Evolutionary conservation across 2,329 filamentous ascomycete genomes (phyloP).

Genomic region (Exophiala aquamarina): DNA sequence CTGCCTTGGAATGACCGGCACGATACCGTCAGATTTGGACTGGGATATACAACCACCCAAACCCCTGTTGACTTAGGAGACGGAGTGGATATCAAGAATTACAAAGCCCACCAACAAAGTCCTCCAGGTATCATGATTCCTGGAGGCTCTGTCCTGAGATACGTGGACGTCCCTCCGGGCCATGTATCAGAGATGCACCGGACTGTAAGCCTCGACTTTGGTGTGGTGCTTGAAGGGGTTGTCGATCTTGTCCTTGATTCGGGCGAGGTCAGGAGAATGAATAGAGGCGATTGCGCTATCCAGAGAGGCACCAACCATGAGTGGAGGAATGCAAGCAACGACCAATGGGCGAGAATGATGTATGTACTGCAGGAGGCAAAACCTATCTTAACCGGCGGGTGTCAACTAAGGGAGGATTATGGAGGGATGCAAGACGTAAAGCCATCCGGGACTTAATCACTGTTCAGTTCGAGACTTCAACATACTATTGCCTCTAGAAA

Average conservation of each 20-base stretch:
- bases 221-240: slow-evolving; percentile 53
- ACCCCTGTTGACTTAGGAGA: slow-evolving; percentile 4
- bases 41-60: slow-evolving; percentile 6
- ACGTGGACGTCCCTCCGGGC: slow-evolving; percentile 47
- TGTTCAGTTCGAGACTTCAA: no score
- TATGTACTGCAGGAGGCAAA: slow-evolving; percentile 12
- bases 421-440: slow-evolving; percentile 1
- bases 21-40: neutral
- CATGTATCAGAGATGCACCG: slow-evolving; percentile 49
- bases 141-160: slow-evolving; percentile 10
- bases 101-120: slow-evolving; percentile 1
- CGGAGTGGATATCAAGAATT: slow-evolving; percentile 4
- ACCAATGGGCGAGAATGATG: slow-evolving; percentile 9
- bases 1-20: slow-evolving; percentile 4
- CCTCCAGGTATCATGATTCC: slow-evolving; percentile 10
- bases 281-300: slow-evolving; percentile 52
- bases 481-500: no score
- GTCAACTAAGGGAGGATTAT: slow-evolving; percentile 13
- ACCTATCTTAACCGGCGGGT: slow-evolving; percentile 3
- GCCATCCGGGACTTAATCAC: no score
- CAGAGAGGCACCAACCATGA: slow-evolving; percentile 47
- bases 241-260: slow-evolving; percentile 52
- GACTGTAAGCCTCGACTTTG: slow-evolving; percentile 55
- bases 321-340: slow-evolving; percentile 37
- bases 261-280: slow-evolving; percentile 47